phyloP scores from a whole-genome alignment of 306 rosid genomes.

The Heteromeles arbutifolia region DNA sequence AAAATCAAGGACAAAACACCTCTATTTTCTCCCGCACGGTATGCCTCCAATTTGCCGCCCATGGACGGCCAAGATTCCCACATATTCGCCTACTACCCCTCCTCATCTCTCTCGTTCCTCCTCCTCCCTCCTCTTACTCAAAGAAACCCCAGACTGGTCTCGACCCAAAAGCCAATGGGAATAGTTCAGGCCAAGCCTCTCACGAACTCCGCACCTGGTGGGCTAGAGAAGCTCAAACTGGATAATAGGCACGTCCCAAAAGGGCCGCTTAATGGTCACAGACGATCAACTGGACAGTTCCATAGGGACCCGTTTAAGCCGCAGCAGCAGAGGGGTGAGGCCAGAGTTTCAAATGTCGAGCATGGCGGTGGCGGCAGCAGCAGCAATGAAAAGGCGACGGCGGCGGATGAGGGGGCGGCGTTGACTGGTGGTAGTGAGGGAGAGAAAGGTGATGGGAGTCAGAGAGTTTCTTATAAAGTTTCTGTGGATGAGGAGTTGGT shows the following conservation, averaged over 20 bases:
- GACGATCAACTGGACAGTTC: conserved; percentile 46
- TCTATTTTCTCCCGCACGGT: conserved; percentile 12
- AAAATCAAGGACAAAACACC: not conserved
- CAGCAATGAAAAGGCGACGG: not conserved
- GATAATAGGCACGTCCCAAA: conserved; percentile 53
- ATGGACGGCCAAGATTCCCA: conserved; percentile 41
- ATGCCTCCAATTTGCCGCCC: conserved; percentile 60
- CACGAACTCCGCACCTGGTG: conserved; percentile 7
- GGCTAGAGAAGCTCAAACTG: conserved; percentile 43
- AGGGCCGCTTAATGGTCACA: conserved; percentile 17
- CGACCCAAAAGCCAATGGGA: conserved; percentile 44
- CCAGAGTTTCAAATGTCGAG: conserved; percentile 17
- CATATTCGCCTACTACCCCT: conserved; percentile 11
- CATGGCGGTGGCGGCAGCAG: not conserved
- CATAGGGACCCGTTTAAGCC: conserved; percentile 2
- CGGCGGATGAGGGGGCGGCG: not conserved
- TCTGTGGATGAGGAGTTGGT: conserved; percentile 28
- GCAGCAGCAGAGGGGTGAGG: conserved; percentile 1
- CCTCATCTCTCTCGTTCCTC: not conserved
- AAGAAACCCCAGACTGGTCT: not conserved
- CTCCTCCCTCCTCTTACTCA: not conserved
- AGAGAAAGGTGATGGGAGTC: conserved; percentile 23
- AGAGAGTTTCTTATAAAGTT: conserved; percentile 9
- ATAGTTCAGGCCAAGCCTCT: conserved; percentile 58
- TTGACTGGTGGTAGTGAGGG: not conserved